A percentile compares a stretch with the other conserved stretches of the same genome.
Evolutionary conservation across 2,329 filamentous ascomycete genomes (phyloP).

Genomic region (Cucurbitaria berberidis): DNA sequence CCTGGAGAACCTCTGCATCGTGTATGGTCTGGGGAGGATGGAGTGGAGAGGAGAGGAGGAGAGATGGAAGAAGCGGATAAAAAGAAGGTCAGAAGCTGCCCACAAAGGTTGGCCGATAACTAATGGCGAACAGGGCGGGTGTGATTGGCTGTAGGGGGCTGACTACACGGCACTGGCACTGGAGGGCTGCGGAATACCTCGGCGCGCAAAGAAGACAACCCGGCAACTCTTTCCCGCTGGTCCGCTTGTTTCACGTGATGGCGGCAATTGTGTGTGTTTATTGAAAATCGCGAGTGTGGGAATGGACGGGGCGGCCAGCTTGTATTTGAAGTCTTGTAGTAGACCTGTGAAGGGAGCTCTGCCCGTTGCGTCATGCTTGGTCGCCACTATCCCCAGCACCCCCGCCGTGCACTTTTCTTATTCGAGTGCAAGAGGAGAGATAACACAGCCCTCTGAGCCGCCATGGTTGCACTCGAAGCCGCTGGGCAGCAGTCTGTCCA

Average conservation of each 20-base stretch:
- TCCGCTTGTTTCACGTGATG: conserved; percentile 42
- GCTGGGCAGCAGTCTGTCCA: conserved; percentile 7
- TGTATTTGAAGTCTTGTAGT: too few species aligned
- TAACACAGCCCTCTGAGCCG: too few species aligned
- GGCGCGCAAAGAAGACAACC: conserved; percentile 29
- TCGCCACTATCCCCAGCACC: background rate
- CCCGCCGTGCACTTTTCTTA: conserved; percentile 7
- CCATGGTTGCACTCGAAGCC: too few species aligned
- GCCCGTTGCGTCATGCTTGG: conserved; percentile 17
- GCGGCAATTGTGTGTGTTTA: too few species aligned
- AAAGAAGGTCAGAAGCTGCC: conserved; percentile 47
- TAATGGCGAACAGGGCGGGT: conserved; percentile 36
- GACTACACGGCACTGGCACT: conserved; percentile 18
- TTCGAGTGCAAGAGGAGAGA: conserved; percentile 4
- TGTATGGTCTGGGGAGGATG: conserved; percentile 50
- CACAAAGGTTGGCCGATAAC: conserved; percentile 42
- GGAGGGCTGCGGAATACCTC: conserved; percentile 38
- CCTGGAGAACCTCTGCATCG: conserved; percentile 75
- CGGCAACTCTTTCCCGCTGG: conserved; percentile 40
- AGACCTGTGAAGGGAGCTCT: too few species aligned
- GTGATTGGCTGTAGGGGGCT: conserved; percentile 42
- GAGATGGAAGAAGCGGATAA: conserved; percentile 39
- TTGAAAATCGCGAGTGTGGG: too few species aligned
- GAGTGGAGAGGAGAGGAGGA: conserved; percentile 49
- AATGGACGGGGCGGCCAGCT: conserved; percentile 1